Evolutionary conservation across 164 flowering plant genomes (phyloP).

Genomic region (Nelumbo lutea): DNA sequence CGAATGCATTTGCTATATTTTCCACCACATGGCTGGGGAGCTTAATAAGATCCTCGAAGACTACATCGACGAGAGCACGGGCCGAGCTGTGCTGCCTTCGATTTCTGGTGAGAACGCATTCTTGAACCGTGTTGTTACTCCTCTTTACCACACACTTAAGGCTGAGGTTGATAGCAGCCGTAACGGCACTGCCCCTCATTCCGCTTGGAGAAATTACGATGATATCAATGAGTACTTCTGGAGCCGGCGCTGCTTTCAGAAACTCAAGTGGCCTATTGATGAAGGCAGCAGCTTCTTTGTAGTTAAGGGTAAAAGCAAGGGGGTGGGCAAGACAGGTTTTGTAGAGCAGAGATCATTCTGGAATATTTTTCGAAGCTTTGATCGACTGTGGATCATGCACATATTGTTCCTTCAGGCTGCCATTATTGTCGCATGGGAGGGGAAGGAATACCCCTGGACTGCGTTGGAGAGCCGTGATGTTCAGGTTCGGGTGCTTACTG

Average conservation of each 20-base stretch:
- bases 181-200: constrained; percentile 82
- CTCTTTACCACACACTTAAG: constrained; percentile 53
- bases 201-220: constrained; percentile 96
- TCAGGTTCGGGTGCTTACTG: constrained; percentile 65
- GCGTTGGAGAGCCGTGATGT: constrained; percentile 47
- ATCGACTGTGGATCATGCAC: constrained; percentile 73
- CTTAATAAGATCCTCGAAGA: constrained; percentile 59
- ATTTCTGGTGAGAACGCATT: constrained; percentile 47
- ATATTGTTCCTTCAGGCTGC: constrained; percentile 71
- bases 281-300: constrained; percentile 39
- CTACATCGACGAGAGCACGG: constrained; percentile 60
- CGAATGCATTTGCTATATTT: constrained; percentile 21
- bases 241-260: constrained; percentile 63
- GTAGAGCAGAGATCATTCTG: constrained; percentile 95
- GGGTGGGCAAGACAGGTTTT: constrained; percentile 86
- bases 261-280: constrained; percentile 72
- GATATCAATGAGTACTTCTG: constrained; percentile 93
- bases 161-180: constrained; percentile 61
- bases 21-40: constrained; percentile 77
- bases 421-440: constrained; percentile 69
- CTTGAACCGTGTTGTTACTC: constrained; percentile 51
- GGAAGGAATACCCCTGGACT: constrained; percentile 48
- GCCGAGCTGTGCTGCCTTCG: constrained; percentile 43
- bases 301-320: constrained; percentile 16
- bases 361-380: constrained; percentile 91